These are phyloP conservation scores for Paracamarosporium sp. DNA, from an alignment of 2,329 filamentous ascomycete species.

Conservation along the genomic window DNA sequence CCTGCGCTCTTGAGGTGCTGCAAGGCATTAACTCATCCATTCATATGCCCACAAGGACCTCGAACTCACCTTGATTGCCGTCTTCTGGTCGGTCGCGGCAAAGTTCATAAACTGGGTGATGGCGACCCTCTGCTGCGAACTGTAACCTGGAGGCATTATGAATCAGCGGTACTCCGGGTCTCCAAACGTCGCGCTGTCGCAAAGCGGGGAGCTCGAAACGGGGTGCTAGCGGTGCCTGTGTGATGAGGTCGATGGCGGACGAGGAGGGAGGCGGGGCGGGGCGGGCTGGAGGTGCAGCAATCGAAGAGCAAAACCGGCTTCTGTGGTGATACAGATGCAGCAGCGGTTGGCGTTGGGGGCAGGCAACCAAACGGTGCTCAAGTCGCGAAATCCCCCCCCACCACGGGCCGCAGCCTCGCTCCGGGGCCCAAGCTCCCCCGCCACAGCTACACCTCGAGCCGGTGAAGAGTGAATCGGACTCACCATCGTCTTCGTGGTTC, in stretches of 20 bases:
- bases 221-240: background rate
- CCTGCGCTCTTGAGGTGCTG: slow-evolving; percentile 53
- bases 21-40: slow-evolving; percentile 9
- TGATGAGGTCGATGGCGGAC: background rate
- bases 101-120: slow-evolving; percentile 54
- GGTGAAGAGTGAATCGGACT: background rate
- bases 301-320: background rate
- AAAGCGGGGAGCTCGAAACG: background rate
- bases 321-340: background rate
- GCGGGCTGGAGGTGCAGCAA: background rate
- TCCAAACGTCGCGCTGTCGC: background rate
- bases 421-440: slow-evolving; percentile 1
- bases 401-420: background rate
- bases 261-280: background rate
- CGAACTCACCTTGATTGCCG: slow-evolving; percentile 45
- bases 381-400: background rate
- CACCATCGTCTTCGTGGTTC: slow-evolving; percentile 3
- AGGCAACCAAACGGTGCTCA: background rate
- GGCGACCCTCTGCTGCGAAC: slow-evolving; percentile 53
- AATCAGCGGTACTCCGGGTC: background rate
- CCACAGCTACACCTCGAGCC: background rate
- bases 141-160: slow-evolving; percentile 55
- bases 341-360: background rate
- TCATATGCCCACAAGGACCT: no score
- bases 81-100: slow-evolving; percentile 53